A percentile compares a stretch with the other conserved stretches of the same genome.
Conservation (phyloP, 179 eudicot genomes). For the Pouteria campechiana region DNA sequence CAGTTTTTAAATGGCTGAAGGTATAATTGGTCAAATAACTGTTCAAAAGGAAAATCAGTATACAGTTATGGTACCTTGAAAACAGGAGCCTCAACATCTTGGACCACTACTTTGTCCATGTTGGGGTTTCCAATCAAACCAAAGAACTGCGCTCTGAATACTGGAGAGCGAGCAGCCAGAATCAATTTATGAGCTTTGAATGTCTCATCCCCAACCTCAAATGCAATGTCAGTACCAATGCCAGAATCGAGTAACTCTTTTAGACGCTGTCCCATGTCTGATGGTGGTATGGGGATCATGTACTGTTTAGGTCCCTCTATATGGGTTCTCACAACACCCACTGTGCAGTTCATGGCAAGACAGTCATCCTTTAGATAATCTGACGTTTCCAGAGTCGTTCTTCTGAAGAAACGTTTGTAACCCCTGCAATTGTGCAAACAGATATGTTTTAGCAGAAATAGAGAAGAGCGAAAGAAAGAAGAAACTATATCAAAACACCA, state of each 20-base stretch:
- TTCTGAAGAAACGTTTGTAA: constrained; percentile 75
- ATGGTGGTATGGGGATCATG: constrained; percentile 44
- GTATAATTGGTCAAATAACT: too few relatives aligned
- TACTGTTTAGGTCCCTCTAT: constrained; percentile 65
- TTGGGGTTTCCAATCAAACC: constrained; percentile 68
- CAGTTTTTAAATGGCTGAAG: too few relatives aligned
- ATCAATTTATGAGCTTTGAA: constrained; percentile 83
- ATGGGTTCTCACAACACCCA: constrained; percentile 77
- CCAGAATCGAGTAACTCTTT: constrained; percentile 50
- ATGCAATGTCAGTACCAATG: constrained; percentile 48
- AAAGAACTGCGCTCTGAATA: constrained; percentile 83
- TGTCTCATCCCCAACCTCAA: constrained; percentile 60
- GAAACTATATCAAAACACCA: not conserved
- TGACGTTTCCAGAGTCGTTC: constrained; percentile 49
- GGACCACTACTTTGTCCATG: constrained; percentile 41
- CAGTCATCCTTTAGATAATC: constrained; percentile 57
- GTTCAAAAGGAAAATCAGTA: too few relatives aligned
- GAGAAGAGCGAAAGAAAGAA: not conserved
- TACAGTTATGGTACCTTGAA: too few relatives aligned
- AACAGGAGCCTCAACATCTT: constrained; percentile 66
- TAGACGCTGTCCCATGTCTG: constrained; percentile 62
- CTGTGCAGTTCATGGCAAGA: constrained; percentile 66
- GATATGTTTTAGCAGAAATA: too few relatives aligned
- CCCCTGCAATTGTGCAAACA: constrained; percentile 46
- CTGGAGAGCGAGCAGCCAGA: constrained; percentile 94